Evolutionary conservation across 768 basidiomycete genomes (phyloP), one percentile per base, ranked within the genome.

Genomic region (Gautieria morchelliformis): DNA sequence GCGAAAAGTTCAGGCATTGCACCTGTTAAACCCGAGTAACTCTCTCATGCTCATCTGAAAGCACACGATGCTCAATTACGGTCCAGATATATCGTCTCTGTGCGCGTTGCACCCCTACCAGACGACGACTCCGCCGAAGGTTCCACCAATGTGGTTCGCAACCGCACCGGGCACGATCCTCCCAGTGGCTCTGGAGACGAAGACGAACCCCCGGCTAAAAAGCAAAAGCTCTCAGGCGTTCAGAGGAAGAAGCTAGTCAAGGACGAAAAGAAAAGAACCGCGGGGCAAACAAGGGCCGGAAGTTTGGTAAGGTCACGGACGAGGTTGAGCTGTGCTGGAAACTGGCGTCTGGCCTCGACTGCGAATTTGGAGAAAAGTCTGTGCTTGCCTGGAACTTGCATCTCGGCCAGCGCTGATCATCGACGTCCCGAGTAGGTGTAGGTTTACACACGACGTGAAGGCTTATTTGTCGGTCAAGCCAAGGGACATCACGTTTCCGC

Each of bases 291-390:
- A 94, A 92, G 67, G 85, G 82, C 12, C 71, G 94, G 42, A 77
- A 83, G 14, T 93, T 92, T 68, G 83, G 78, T 17, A 86, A 86
- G 65, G 75, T 88, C 17, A 76, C 81, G 53, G 93, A 94, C 64
- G 87, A 88, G 45, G 70, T 91, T 3, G 84, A 91, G 35, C 72
- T 97, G 27, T 97, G 94, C 70, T 87, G 84, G 80, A 79, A 77
- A 52, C 71, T 92, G 52, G 93, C 90, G 3, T 80, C 75, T 52
- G 88, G 85, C 0, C 72, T 75, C 35, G 63, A 73, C 8, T 96
- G 93, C 65, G 84, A 87, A 60, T 81, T 82, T 62, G 88, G 87
- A 19, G 70, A 75, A 53, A 75, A 82, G 83, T 86, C 61, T 62
- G 81, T 78, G 1, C 37, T 22, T 11, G 14, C n/a, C 0, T 30